phyloP scores from a whole-genome alignment of 2,329 filamentous ascomycete genomes.

The Penicillium hesseltinei region DNA sequence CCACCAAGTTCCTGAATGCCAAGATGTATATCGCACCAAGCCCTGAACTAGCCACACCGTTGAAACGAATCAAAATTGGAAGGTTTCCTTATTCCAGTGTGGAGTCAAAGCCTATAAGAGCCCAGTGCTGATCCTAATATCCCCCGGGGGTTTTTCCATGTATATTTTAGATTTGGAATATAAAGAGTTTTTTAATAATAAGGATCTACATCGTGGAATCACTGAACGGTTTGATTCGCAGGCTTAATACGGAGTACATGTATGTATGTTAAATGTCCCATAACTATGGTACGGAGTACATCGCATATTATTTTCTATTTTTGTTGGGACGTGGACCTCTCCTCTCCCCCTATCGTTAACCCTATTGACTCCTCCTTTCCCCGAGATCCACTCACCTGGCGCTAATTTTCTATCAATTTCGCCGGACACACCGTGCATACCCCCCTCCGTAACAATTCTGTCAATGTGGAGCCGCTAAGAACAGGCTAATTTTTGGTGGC shows the following conservation, averaged over 20 bases:
- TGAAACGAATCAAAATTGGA: slow-evolving; percentile 1
- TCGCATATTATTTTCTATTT: background rate
- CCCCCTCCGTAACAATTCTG: too few relatives aligned
- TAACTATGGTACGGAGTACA: background rate
- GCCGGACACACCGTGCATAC: too few relatives aligned
- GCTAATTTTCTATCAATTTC: slow-evolving; percentile 1
- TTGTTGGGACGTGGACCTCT: background rate
- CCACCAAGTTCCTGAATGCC: too few relatives aligned
- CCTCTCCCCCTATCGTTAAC: background rate
- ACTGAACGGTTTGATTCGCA: background rate
- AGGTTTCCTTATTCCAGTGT: background rate
- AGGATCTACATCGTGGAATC: background rate
- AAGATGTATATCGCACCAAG: background rate
- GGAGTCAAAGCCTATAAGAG: background rate
- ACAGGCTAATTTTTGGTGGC: too few relatives aligned
- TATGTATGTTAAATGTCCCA: background rate
- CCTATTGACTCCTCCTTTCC: background rate
- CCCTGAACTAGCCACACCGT: background rate
- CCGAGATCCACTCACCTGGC: background rate
- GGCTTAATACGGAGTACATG: background rate
- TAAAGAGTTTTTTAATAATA: background rate
- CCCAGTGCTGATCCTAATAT: slow-evolving; percentile 2
- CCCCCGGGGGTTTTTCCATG: background rate
- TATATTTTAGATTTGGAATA: background rate
- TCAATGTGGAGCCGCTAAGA: too few relatives aligned